phyloP scores from a whole-genome alignment of 2,329 filamentous ascomycete species.

The Arthrinium phaeospermum region DNA sequence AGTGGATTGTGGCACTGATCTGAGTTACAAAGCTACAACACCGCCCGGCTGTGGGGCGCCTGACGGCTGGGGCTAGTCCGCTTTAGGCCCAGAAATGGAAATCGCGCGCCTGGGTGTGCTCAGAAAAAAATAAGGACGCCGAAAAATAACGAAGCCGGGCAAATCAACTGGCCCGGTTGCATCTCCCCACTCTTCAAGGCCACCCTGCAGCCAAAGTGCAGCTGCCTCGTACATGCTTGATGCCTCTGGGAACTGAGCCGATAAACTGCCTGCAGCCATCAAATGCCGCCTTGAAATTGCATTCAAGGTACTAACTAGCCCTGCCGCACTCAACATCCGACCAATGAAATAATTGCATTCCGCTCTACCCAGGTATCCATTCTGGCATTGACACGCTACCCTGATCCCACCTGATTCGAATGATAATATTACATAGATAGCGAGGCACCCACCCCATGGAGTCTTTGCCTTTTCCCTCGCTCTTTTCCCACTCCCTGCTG shows the following conservation, averaged over 20 bases:
- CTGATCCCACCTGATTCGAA: constrained; percentile 12
- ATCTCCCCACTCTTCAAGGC: constrained; percentile 1
- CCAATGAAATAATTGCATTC: constrained; percentile 18
- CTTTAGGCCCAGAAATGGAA: constrained; percentile 2
- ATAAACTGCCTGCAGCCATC: constrained; percentile 1
- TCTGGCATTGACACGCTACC: neutral
- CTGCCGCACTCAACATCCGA: neutral
- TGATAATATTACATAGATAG: constrained; percentile 14
- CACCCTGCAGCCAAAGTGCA: neutral
- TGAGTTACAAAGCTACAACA: constrained; percentile 6
- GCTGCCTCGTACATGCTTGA: neutral
- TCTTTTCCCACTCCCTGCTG: neutral
- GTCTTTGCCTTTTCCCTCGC: neutral
- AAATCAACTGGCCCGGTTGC: neutral
- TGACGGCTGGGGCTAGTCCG: neutral
- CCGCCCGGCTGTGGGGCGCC: neutral
- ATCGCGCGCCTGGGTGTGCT: neutral
- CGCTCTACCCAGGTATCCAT: neutral
- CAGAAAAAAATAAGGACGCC: neutral
- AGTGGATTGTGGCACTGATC: constrained; percentile 8
- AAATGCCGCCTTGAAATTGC: neutral
- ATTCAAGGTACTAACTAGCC: neutral
- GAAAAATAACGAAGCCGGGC: neutral
- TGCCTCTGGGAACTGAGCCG: neutral
- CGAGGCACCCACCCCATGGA: constrained; percentile 11